These are phyloP conservation scores for Alternaria triticimaculans DNA, from an alignment of 2,329 filamentous ascomycete species.

Conservation along the genomic window DNA sequence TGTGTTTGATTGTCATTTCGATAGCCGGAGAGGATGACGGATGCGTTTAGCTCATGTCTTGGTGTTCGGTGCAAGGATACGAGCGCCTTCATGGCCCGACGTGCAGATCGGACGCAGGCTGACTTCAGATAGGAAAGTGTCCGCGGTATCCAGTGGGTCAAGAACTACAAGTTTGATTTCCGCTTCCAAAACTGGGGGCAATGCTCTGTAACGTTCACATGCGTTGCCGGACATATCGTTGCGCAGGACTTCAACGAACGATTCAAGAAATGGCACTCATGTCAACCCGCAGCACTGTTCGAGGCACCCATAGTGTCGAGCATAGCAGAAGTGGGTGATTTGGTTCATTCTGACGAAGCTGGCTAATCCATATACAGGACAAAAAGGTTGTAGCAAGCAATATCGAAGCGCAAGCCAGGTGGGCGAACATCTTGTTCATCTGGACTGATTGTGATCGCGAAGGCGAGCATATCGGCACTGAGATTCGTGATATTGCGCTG, in stretches of 20 bases:
- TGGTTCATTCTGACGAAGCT: not conserved
- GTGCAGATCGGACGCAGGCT: conserved; percentile 6
- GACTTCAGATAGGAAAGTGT: conserved; percentile 66
- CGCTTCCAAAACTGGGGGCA: conserved; percentile 84
- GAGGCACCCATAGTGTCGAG: conserved; percentile 75
- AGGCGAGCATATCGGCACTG: conserved; percentile 93
- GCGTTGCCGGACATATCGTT: conserved; percentile 87
- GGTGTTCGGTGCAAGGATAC: not conserved
- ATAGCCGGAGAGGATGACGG: not conserved
- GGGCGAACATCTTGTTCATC: conserved; percentile 80
- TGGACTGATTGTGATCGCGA: conserved; percentile 99
- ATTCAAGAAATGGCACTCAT: conserved; percentile 81
- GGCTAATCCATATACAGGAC: conserved; percentile 59
- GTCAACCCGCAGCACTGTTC: conserved; percentile 80
- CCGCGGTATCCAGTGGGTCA: conserved; percentile 75
- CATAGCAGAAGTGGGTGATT: conserved; percentile 66
- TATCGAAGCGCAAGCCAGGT: conserved; percentile 77
- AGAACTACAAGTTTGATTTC: conserved; percentile 93
- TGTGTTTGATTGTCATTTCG: not conserved
- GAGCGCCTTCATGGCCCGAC: not conserved
- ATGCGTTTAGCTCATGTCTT: not conserved
- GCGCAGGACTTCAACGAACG: conserved; percentile 75
- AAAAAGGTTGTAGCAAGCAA: conserved; percentile 84
- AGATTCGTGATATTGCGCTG: conserved; percentile 82
- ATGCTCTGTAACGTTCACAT: conserved; percentile 91